These are phyloP conservation scores for Aspergillus alliaceus DNA, from an alignment of 2,329 filamentous ascomycete species.

Conservation along the genomic window DNA sequence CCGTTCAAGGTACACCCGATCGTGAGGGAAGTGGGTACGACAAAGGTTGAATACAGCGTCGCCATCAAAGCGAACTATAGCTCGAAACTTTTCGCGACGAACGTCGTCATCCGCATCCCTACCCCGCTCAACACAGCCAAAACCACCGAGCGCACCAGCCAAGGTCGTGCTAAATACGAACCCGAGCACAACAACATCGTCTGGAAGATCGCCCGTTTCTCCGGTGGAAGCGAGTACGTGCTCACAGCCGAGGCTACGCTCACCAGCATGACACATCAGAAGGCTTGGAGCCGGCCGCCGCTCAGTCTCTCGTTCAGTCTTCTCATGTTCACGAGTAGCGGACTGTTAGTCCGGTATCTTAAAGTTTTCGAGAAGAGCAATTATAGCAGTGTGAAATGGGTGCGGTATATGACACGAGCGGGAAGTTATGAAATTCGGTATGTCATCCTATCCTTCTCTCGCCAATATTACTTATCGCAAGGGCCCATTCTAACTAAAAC, in stretches of 20 bases:
- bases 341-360: slow-evolving; percentile 85
- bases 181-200: slow-evolving; percentile 97
- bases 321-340: slow-evolving; percentile 97
- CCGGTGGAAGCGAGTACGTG: slow-evolving; percentile 95
- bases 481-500: slow-evolving; percentile 1
- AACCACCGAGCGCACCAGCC: slow-evolving; percentile 87
- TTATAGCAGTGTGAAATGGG: slow-evolving; percentile 98
- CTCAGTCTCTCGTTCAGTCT: slow-evolving; percentile 89
- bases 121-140: slow-evolving; percentile 95
- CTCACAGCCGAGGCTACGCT: slow-evolving; percentile 89
- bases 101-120: slow-evolving; percentile 89
- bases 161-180: slow-evolving; percentile 98
- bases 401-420: slow-evolving; percentile 96
- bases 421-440: slow-evolving; percentile 97
- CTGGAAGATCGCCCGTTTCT: slow-evolving; percentile 99
- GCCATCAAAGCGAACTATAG: slow-evolving; percentile 97
- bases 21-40: slow-evolving; percentile 94
- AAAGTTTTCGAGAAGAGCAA: slow-evolving; percentile 99
- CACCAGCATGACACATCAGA: slow-evolving; percentile 97
- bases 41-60: slow-evolving; percentile 98
- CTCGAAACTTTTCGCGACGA: slow-evolving; percentile 93
- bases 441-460: slow-evolving; percentile 9
- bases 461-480: neutral
- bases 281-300: slow-evolving; percentile 92
- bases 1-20: slow-evolving; percentile 99